Base-by-base conservation (phyloP, 352 stramenopile genomes). In the Phytophthora ramorum region DNA sequence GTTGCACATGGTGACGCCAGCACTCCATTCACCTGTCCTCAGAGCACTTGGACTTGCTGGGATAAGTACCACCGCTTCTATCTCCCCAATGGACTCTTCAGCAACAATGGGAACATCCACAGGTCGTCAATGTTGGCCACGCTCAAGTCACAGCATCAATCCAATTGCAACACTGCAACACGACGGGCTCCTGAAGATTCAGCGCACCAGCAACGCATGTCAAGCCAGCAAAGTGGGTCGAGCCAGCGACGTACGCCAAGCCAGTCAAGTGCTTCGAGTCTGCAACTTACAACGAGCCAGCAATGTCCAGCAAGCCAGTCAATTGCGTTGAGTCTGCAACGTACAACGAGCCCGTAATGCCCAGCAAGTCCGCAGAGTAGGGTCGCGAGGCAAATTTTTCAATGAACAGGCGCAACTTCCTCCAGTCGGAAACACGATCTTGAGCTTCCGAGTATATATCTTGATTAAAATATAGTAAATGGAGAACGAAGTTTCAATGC, bases 21-120 rank as follows among this genome's bases (percentile, higher is more conserved):
- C 13, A 43, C 48, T 14, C 35, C 46, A 3, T 51, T 40, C 30
- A 37, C 4, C 8, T 64, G 35, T 17, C 57, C 22, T 6, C 51
- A 51, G 3, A 19, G 8, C 4, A 60, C 37, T n/a, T 63, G 24
- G 52, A 63, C 52, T 3, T 69, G 52, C 22, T 58, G 52, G 52
- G 19, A 58, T 10, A 58, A 57, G 52, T 58, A 40, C 19, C 50
- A 63, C 20, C 5, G 20, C 2, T 69, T 53, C 20, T 63, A 58
- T 26, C 30, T 58, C 2, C 13, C 37, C 2, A 44, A 7, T 17
- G 45, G 51, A n/a, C 35, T 63, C 1, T 63, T 69, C 44, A 34
- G 0, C 7, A 17, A 24, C 3, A 63, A 69, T 9, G 52, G 52
- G 1, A 53, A 63, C 16, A n/a, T 69, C 7, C 26, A 17, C 10